These are phyloP conservation scores for Actinomortierella wolfii DNA, from an alignment of 371 early-diverging fungal species.

Conservation along the genomic window DNA sequence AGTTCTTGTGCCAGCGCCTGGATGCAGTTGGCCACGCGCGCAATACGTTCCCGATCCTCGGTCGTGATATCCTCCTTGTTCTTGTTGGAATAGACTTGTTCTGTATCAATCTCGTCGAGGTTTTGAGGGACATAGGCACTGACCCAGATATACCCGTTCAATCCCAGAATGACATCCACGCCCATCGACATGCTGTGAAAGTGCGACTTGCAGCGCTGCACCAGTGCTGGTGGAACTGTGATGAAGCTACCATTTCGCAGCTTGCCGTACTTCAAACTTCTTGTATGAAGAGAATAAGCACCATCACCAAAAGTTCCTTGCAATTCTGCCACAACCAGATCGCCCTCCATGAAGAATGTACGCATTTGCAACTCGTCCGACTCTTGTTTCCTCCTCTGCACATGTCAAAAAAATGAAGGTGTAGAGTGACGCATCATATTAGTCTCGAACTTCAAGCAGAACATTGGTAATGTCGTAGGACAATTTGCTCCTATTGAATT, in stretches of 20 bases:
- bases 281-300: conserved; percentile 91
- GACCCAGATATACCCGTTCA: conserved; percentile 98
- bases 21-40: conserved; percentile 88
- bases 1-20: conserved; percentile 74
- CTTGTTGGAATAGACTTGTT: conserved; percentile 76
- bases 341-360: conserved; percentile 94
- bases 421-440: too few species aligned
- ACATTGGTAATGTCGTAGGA: not conserved
- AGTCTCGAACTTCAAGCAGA: not conserved
- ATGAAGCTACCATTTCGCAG: conserved; percentile 91
- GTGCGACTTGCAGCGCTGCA: conserved; percentile 92
- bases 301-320: conserved; percentile 92
- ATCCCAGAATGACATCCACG: conserved; percentile 91
- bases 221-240: conserved; percentile 81
- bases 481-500: not conserved
- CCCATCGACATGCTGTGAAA: conserved; percentile 87
- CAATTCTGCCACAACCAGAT: conserved; percentile 96
- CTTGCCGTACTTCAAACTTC: conserved; percentile 97
- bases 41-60: conserved; percentile 78
- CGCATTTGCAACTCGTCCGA: conserved; percentile 99
- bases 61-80: conserved; percentile 76
- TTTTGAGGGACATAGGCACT: conserved; percentile 72
- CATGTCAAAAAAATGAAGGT: not conserved
- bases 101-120: conserved; percentile 52
- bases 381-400: conserved; percentile 93